phyloP scores from a whole-genome alignment of 441 rosid genomes.

The Caryocar brasiliense region DNA sequence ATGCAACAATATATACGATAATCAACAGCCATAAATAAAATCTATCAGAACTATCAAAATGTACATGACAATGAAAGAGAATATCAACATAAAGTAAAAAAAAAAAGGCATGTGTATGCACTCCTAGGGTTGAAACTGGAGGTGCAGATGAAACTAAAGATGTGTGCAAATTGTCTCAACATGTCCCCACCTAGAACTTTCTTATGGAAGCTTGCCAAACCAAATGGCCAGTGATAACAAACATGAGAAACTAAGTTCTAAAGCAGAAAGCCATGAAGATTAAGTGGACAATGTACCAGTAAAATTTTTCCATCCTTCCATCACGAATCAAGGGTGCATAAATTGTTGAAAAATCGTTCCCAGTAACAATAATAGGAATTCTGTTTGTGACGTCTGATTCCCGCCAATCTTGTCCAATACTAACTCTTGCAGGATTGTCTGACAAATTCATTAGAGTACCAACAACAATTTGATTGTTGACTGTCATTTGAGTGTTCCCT shows the following conservation, averaged over 20 bases:
- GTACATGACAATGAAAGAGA: no score
- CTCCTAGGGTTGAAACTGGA: no score
- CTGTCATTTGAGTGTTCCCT: slow-evolving; percentile 93
- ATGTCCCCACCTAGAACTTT: no score
- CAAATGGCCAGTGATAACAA: no score
- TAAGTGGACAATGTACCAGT: slow-evolving; percentile 44
- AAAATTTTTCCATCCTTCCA: slow-evolving; percentile 96
- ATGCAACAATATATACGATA: no score
- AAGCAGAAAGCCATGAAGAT: slow-evolving; percentile 2
- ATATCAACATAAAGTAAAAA: no score
- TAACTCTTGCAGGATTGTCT: slow-evolving; percentile 93
- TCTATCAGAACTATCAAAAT: no score
- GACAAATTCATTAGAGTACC: slow-evolving; percentile 92
- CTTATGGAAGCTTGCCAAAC: no score
- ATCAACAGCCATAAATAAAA: no score
- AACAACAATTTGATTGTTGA: slow-evolving; percentile 88
- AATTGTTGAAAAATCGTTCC: slow-evolving; percentile 73
- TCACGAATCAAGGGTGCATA: slow-evolving; percentile 96
- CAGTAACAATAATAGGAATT: slow-evolving; percentile 82
- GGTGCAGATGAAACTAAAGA: no score
- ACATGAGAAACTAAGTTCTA: neutral
- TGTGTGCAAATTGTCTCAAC: no score
- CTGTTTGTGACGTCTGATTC: slow-evolving; percentile 68
- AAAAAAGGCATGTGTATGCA: neutral
- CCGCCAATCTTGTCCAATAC: slow-evolving; percentile 95